Conservation (phyloP, 2,329 filamentous ascomycete genomes). For the Hymenoscyphus albidus region DNA sequence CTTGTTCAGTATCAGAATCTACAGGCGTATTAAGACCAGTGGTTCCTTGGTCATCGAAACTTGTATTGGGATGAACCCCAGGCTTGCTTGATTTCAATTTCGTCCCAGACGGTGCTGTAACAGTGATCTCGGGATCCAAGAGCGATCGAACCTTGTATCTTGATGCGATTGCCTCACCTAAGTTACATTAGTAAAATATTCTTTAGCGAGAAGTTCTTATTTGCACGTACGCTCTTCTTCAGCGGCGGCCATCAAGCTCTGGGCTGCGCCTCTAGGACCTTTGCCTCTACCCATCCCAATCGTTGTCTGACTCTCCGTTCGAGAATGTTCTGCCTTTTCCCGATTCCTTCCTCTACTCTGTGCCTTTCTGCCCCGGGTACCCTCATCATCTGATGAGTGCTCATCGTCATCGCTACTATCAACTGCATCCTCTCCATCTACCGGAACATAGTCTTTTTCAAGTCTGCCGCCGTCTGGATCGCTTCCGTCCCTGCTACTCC, state of each 20-base stretch:
- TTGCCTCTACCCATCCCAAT: constrained; percentile 36
- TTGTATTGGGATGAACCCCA: constrained; percentile 75
- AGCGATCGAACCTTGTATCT: constrained; percentile 33
- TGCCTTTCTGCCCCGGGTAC: constrained; percentile 54
- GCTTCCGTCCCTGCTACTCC: constrained; percentile 24
- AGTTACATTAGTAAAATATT: constrained; percentile 7
- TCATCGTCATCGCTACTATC: constrained; percentile 37
- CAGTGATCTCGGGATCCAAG: constrained; percentile 59
- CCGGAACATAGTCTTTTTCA: constrained; percentile 30
- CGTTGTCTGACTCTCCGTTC: constrained; percentile 34
- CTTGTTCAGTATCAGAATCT: constrained; percentile 82
- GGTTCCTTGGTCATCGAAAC: constrained; percentile 59
- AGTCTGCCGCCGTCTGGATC: constrained; percentile 22
- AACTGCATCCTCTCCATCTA: constrained; percentile 26
- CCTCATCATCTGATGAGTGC: constrained; percentile 62
- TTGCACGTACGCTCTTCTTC: constrained; percentile 70
- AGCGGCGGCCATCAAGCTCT: constrained; percentile 67
- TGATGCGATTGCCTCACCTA: constrained; percentile 25
- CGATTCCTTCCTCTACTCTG: constrained; percentile 34
- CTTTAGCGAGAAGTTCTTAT: background rate
- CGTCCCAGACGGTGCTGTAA: constrained; percentile 61
- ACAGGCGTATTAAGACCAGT: constrained; percentile 55
- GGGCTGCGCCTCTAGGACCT: constrained; percentile 41
- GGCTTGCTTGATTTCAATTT: constrained; percentile 52
- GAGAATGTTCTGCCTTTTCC: constrained; percentile 28